Percentiles rank a stretch among this genome's conserved stretches.
phyloP scores from a whole-genome alignment of 768 basidiomycete genomes.

The Vararia minispora region DNA sequence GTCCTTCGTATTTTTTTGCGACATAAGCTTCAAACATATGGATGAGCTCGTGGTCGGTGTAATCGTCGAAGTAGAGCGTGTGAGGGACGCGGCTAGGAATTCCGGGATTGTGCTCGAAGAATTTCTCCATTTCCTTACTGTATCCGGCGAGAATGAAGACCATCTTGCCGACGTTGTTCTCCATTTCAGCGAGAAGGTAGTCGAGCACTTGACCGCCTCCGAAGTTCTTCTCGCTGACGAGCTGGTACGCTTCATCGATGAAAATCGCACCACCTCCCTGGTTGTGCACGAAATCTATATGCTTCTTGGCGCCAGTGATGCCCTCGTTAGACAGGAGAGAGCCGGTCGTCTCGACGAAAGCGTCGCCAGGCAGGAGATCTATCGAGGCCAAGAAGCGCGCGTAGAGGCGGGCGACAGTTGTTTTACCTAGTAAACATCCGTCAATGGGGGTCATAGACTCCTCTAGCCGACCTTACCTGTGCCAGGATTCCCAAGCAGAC shows the following conservation, averaged over 20 bases:
- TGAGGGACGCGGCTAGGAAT: conserved; percentile 59
- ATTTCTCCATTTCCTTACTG: conserved; percentile 61
- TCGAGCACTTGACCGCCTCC: conserved; percentile 52
- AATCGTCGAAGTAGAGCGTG: conserved; percentile 47
- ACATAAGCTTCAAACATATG: conserved; percentile 40
- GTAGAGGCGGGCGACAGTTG: conserved; percentile 55
- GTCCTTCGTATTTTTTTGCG: conserved; percentile 32
- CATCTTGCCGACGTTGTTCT: conserved; percentile 50
- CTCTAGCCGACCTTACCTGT: conserved; percentile 61
- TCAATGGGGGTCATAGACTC: too few species aligned
- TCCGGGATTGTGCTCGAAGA: conserved; percentile 70
- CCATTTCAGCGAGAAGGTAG: conserved; percentile 65
- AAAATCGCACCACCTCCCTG: conserved; percentile 58
- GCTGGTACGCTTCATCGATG: conserved; percentile 64
- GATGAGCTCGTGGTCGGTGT: conserved; percentile 44
- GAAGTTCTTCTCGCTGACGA: conserved; percentile 35
- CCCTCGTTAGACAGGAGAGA: conserved; percentile 47
- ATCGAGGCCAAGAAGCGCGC: conserved; percentile 50
- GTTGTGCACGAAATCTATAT: conserved; percentile 32
- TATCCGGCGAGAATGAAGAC: conserved; percentile 69
- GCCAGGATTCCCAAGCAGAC: conserved; percentile 60
- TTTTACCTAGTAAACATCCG: conserved; percentile 65
- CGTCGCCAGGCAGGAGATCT: conserved; percentile 37
- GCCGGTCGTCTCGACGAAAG: conserved; percentile 55
- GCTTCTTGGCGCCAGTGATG: conserved; percentile 37